Percentiles rank a stretch among this genome's conserved stretches.
Evolutionary conservation across 2,329 filamentous ascomycete species (phyloP).

Genomic region (Pseudonectria foliicola): DNA sequence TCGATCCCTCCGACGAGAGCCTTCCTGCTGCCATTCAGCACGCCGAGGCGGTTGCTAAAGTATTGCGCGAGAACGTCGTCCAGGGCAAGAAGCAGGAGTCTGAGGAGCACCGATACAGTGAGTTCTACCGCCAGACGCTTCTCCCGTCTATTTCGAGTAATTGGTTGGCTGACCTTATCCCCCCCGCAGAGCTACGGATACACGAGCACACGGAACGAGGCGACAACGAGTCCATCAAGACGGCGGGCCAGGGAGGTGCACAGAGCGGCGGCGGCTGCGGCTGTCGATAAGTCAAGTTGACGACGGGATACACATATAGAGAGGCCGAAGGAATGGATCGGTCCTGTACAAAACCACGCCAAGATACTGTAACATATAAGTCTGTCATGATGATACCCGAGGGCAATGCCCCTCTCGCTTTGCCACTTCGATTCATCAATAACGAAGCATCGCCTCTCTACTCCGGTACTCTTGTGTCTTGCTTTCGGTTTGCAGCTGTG

Average conservation of each 20-base stretch:
- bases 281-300: slow-evolving; percentile 16
- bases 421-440: neutral
- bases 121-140: slow-evolving; percentile 27
- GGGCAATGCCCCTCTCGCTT: slow-evolving; percentile 11
- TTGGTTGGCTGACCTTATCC: slow-evolving; percentile 2
- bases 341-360: slow-evolving; percentile 16
- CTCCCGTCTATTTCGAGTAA: no score
- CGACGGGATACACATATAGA: no score
- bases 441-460: slow-evolving; percentile 1
- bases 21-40: slow-evolving; percentile 62
- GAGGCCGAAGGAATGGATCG: slow-evolving; percentile 3
- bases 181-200: slow-evolving; percentile 74
- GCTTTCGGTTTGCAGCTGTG: neutral
- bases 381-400: slow-evolving; percentile 26
- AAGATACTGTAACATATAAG: slow-evolving; percentile 19
- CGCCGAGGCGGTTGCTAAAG: slow-evolving; percentile 73
- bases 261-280: slow-evolving; percentile 27
- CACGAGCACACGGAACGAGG: slow-evolving; percentile 87
- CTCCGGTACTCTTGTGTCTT: neutral
- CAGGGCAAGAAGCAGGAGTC: slow-evolving; percentile 58
- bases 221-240: slow-evolving; percentile 86
- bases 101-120: slow-evolving; percentile 51
- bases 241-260: slow-evolving; percentile 35
- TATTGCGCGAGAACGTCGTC: slow-evolving; percentile 78
- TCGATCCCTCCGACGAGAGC: slow-evolving; percentile 52